phyloP scores from a whole-genome alignment of 805 yeast species.

The Nadsonia fulvescens region DNA sequence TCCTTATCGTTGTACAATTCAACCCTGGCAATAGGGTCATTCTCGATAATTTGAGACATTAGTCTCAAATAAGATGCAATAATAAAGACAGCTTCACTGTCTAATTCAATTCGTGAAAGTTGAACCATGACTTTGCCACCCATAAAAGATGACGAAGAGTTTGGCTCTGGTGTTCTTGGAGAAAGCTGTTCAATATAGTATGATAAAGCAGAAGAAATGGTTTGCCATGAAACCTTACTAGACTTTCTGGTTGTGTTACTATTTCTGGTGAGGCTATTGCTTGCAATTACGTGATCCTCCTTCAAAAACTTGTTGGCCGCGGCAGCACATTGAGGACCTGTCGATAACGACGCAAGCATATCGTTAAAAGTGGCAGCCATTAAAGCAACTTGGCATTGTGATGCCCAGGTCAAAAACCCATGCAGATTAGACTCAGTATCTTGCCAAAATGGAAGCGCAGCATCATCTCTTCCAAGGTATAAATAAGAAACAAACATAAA shows the following conservation, averaged over 20 bases:
- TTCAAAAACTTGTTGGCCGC: constrained; percentile 12
- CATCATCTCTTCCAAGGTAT: constrained; percentile 41
- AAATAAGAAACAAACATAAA: constrained; percentile 57
- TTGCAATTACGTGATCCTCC: constrained; percentile 5
- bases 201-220: constrained; percentile 33
- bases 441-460: constrained; percentile 46
- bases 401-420: constrained; percentile 82
- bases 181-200: constrained; percentile 31
- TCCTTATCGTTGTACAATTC: constrained; percentile 12
- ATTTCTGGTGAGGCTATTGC: no score
- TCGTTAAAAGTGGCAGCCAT: constrained; percentile 70
- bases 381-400: constrained; percentile 51
- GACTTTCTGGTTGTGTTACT: constrained; percentile 12
- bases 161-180: constrained; percentile 3
- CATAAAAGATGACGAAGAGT: constrained; percentile 2
- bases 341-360: constrained; percentile 57
- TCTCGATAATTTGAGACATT: constrained; percentile 32
- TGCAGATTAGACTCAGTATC: constrained; percentile 45
- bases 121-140: constrained; percentile 8
- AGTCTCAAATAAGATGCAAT: constrained; percentile 59
- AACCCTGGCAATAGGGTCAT: constrained; percentile 21
- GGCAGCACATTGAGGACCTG: constrained; percentile 36
- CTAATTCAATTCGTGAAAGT: constrained; percentile 31
- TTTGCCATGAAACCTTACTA: constrained; percentile 32
- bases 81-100: constrained; percentile 64